A percentile compares a stretch with the other conserved stretches of the same genome.
phyloP scores from a whole-genome alignment of 352 stramenopile genomes.

The Ochromonadaceae sp. region DNA sequence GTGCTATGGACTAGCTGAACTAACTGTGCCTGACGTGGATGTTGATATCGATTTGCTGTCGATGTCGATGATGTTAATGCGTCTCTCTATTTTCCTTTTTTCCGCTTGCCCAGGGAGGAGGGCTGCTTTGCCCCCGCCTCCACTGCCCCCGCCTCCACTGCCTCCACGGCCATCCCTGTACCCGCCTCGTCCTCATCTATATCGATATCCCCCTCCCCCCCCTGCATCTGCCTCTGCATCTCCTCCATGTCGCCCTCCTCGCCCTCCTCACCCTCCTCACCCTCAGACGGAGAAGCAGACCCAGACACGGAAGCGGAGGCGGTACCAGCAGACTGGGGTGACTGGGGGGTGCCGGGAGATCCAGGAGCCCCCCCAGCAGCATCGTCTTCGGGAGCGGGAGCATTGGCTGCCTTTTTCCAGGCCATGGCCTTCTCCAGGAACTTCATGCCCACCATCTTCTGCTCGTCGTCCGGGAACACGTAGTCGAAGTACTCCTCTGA shows the following conservation, averaged over 20 bases:
- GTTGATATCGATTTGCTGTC: too few relatives aligned
- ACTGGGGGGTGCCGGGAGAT: too few relatives aligned
- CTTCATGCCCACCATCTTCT: conserved; percentile 35
- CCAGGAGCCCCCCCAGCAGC: conserved; percentile 27
- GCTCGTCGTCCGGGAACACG: conserved; percentile 93
- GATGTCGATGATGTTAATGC: neutral
- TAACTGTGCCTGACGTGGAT: too few relatives aligned
- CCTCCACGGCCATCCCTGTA: too few relatives aligned
- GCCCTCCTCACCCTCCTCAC: conserved; percentile 32
- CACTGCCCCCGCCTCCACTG: neutral
- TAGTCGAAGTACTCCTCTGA: conserved; percentile 98
- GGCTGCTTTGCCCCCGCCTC: conserved; percentile 1
- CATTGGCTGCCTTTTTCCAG: conserved; percentile 1
- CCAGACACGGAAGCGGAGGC: too few relatives aligned
- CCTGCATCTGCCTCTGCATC: conserved; percentile 1
- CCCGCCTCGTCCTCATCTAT: conserved; percentile 14
- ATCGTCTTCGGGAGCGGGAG: conserved; percentile 26
- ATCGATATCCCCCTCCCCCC: neutral
- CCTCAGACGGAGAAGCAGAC: too few relatives aligned
- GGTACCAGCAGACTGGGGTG: too few relatives aligned
- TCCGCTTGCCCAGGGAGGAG: neutral
- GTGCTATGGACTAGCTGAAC: too few relatives aligned
- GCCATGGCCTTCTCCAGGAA: conserved; percentile 9
- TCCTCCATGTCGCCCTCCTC: conserved; percentile 16
- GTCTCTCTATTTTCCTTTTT: neutral